A percentile compares a stretch with the other conserved stretches of the same genome.
Evolutionary conservation across 306 rosid species (phyloP).

Genomic region (Pyrus betulifolia): DNA sequence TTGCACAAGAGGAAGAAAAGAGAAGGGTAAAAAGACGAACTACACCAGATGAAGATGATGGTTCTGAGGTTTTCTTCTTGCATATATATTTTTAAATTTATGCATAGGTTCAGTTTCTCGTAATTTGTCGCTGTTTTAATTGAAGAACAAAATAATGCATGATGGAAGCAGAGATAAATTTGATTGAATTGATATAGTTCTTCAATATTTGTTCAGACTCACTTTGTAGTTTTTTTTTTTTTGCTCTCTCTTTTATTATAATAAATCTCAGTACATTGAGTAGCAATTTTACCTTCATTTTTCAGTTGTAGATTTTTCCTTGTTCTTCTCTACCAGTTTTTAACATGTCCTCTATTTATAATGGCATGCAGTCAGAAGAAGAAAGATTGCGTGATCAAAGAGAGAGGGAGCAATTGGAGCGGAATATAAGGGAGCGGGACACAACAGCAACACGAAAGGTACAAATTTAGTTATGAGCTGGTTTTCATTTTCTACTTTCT

Average conservation of each 20-base stretch:
- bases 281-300: background rate
- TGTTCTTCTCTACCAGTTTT: background rate
- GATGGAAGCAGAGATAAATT: background rate
- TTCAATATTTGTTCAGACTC: slow-evolving; percentile 2
- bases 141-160: too few relatives aligned
- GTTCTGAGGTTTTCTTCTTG: slow-evolving; percentile 62
- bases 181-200: slow-evolving; percentile 2
- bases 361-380: slow-evolving; percentile 67
- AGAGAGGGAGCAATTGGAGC: slow-evolving; percentile 86
- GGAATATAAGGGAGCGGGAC: slow-evolving; percentile 69
- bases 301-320: background rate
- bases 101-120: background rate
- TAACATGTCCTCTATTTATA: slow-evolving; percentile 1
- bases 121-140: background rate
- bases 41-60: slow-evolving; percentile 44
- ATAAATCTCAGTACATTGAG: background rate
- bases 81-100: background rate
- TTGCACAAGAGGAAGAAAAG: slow-evolving; percentile 38
- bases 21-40: slow-evolving; percentile 59
- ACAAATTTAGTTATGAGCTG: background rate
- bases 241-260: too few relatives aligned
- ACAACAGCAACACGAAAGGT: slow-evolving; percentile 80
- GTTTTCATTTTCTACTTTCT: background rate
- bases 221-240: background rate
- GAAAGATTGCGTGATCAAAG: slow-evolving; percentile 86